Percentiles rank a stretch among this genome's conserved stretches.
phyloP scores from a whole-genome alignment of 345 rosid species.

The Brassica incana region DNA sequence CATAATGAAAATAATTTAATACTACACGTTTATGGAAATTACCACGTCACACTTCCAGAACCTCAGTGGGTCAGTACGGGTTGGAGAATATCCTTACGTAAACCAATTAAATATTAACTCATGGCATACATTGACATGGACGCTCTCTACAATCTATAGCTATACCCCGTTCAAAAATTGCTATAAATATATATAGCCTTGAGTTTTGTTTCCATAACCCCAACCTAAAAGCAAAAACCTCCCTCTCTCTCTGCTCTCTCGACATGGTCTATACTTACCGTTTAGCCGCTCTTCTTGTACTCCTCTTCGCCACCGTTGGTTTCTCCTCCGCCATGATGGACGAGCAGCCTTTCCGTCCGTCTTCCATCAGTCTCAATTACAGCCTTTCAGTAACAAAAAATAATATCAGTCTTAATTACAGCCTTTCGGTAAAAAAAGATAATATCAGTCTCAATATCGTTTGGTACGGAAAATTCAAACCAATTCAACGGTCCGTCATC shows the following conservation, averaged over 20 bases:
- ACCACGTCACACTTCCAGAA: too few relatives aligned
- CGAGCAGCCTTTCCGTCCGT: too few relatives aligned
- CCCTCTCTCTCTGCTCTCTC: background rate
- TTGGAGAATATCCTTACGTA: conserved; percentile 6
- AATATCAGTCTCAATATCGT: conserved; percentile 58
- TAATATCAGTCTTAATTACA: conserved; percentile 59
- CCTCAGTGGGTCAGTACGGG: too few relatives aligned
- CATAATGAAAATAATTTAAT: background rate
- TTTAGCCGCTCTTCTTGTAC: conserved; percentile 23
- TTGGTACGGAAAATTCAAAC: conserved; percentile 83
- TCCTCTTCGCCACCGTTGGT: conserved; percentile 24
- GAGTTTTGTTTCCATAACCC: background rate
- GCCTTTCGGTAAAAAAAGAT: conserved; percentile 51
- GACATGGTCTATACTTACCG: conserved; percentile 22
- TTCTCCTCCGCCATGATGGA: conserved; percentile 11
- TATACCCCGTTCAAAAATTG: conserved; percentile 5
- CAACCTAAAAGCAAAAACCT: background rate
- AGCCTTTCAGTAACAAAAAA: too few relatives aligned
- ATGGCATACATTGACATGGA: conserved; percentile 27
- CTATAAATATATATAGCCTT: conserved; percentile 26
- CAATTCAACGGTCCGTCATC: conserved; percentile 68
- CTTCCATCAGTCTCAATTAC: too few relatives aligned
- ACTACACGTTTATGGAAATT: too few relatives aligned
- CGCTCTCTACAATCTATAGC: conserved; percentile 25
- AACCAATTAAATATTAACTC: conserved; percentile 27